phyloP scores from a whole-genome alignment of 2,329 filamentous ascomycete species.

The Aspergillus vadensis region DNA sequence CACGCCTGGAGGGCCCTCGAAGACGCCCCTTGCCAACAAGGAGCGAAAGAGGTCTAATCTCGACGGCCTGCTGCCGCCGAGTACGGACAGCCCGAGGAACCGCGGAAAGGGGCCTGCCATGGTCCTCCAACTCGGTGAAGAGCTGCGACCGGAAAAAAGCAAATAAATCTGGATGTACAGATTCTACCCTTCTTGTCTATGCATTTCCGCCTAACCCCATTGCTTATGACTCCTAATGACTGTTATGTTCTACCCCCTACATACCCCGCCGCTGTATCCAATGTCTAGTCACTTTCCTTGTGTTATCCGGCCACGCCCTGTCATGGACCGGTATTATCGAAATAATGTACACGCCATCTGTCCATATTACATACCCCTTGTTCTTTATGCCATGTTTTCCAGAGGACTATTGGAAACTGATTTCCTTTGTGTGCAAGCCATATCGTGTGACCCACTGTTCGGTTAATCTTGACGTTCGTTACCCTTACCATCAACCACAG shows the following conservation, averaged over 20 bases:
- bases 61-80: constrained; percentile 68
- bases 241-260: constrained; percentile 21
- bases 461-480: neutral
- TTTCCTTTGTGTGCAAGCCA: constrained; percentile 16
- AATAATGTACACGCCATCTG: constrained; percentile 14
- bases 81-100: constrained; percentile 46
- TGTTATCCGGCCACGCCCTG: neutral
- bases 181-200: constrained; percentile 19
- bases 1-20: constrained; percentile 57
- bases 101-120: constrained; percentile 53
- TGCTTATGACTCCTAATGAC: constrained; percentile 27
- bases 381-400: constrained; percentile 10
- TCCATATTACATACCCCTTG: constrained; percentile 18
- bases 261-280: constrained; percentile 26
- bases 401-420: constrained; percentile 1
- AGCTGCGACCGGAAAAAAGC: constrained; percentile 56
- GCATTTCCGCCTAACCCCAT: constrained; percentile 7
- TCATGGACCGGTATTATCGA: neutral
- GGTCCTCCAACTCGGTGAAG: constrained; percentile 68
- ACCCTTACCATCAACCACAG: neutral
- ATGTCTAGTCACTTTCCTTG: constrained; percentile 10
- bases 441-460: constrained; percentile 1
- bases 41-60: constrained; percentile 80
- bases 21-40: constrained; percentile 70
- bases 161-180: neutral